Conservation (phyloP, 306 rosid species). For the Acacia crassicarpa region DNA sequence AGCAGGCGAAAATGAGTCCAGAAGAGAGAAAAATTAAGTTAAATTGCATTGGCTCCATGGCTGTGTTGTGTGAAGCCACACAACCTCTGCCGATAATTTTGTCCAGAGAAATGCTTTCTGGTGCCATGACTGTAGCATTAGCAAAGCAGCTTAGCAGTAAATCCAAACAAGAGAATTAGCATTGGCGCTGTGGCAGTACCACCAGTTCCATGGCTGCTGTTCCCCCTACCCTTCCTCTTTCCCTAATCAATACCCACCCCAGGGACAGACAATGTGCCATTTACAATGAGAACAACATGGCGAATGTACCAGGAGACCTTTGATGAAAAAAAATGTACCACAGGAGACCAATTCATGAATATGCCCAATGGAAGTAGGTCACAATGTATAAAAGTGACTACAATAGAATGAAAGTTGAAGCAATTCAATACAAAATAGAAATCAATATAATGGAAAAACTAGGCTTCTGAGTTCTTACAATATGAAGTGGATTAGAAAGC, state of each 20-base stretch:
- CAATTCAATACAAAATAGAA: not conserved
- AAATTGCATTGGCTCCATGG: not conserved
- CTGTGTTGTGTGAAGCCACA: not conserved
- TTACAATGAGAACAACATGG: not conserved
- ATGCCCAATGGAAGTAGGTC: not conserved
- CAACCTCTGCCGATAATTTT: not conserved
- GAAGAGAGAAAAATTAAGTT: not conserved
- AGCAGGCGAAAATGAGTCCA: not conserved
- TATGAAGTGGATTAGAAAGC: slow-evolving; percentile 44
- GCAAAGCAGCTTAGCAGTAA: not conserved
- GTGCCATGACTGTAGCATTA: not conserved
- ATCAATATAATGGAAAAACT: slow-evolving; percentile 10
- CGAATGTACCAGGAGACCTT: not conserved
- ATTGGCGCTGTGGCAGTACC: not conserved
- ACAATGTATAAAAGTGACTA: slow-evolving; percentile 2
- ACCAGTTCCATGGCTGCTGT: not conserved
- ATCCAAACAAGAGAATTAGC: not conserved
- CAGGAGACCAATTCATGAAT: not conserved
- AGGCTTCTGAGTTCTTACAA: slow-evolving; percentile 45
- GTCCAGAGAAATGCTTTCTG: not conserved
- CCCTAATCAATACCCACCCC: not conserved
- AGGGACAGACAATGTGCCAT: not conserved
- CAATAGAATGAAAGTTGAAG: not conserved
- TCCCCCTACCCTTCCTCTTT: not conserved
- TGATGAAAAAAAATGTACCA: too few relatives aligned